Conservation (phyloP, 768 basidiomycete species). For the Galerina sulciceps region DNA sequence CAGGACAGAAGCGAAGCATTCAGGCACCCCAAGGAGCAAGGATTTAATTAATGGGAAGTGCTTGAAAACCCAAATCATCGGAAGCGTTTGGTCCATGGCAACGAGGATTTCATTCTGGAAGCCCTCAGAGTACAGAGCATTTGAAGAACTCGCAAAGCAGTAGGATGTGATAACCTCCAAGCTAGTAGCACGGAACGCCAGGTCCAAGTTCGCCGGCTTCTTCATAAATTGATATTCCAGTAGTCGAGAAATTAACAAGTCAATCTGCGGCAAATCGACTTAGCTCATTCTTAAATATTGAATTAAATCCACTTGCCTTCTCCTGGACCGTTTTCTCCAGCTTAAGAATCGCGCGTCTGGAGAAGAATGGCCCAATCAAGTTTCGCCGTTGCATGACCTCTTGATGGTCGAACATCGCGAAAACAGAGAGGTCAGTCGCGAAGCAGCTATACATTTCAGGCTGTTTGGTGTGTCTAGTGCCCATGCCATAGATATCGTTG, state of each 20-base stretch:
- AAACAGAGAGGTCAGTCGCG: slow-evolving; percentile 39
- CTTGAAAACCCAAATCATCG: slow-evolving; percentile 42
- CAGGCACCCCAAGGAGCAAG: slow-evolving; percentile 35
- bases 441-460: slow-evolving; percentile 40
- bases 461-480: slow-evolving; percentile 39
- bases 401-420: slow-evolving; percentile 37
- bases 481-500: slow-evolving; percentile 44
- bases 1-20: slow-evolving; percentile 35
- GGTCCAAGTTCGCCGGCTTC: slow-evolving; percentile 35
- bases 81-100: slow-evolving; percentile 39
- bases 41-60: slow-evolving; percentile 37
- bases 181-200: slow-evolving; percentile 42
- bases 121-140: slow-evolving; percentile 30
- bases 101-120: slow-evolving; percentile 37
- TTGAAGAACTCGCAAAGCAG: slow-evolving; percentile 38
- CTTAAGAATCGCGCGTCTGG: slow-evolving; percentile 40
- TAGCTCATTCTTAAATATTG: neutral
- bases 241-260: slow-evolving; percentile 33
- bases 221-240: slow-evolving; percentile 23
- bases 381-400: slow-evolving; percentile 38
- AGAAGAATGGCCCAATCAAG: slow-evolving; percentile 43
- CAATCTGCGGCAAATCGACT: slow-evolving; percentile 27
- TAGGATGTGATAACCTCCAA: slow-evolving; percentile 45
- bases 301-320: slow-evolving; percentile 25
- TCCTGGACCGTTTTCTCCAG: slow-evolving; percentile 38